A percentile compares a stretch with the other conserved stretches of the same genome.
Conservation (phyloP, 768 basidiomycete genomes). For the Lentinula sp. region DNA sequence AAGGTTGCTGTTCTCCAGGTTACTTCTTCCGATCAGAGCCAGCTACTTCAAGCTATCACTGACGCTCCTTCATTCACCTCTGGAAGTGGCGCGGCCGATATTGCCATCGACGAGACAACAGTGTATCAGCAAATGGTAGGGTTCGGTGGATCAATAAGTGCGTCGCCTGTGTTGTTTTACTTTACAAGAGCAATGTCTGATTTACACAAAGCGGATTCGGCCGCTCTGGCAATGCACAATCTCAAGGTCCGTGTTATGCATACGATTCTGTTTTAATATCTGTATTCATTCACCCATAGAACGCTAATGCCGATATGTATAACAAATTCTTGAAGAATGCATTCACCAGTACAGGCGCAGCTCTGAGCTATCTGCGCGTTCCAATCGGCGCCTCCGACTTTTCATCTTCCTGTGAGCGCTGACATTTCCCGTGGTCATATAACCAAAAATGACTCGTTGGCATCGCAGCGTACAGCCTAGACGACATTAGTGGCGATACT, state of each 20-base stretch:
- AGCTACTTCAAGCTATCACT: neutral
- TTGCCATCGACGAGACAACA: constrained; percentile 6
- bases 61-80: neutral
- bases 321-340: constrained; percentile 19
- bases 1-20: neutral
- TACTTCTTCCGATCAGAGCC: neutral
- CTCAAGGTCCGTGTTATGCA: constrained; percentile 1
- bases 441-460: neutral
- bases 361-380: constrained; percentile 23
- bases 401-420: constrained; percentile 11
- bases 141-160: constrained; percentile 10
- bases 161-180: neutral
- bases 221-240: constrained; percentile 3
- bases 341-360: constrained; percentile 22
- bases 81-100: constrained; percentile 2
- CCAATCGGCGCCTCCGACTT: constrained; percentile 28
- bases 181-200: neutral
- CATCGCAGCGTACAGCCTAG: constrained; percentile 21
- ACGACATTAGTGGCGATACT: constrained; percentile 22
- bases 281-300: constrained; percentile 8
- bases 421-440: neutral
- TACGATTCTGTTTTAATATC: neutral
- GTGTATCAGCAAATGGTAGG: constrained; percentile 7
- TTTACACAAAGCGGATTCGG: constrained; percentile 1
- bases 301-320: constrained; percentile 18